These are phyloP conservation scores for Knufia petricola DNA, from an alignment of 2,329 filamentous ascomycete species.

Conservation along the genomic window DNA sequence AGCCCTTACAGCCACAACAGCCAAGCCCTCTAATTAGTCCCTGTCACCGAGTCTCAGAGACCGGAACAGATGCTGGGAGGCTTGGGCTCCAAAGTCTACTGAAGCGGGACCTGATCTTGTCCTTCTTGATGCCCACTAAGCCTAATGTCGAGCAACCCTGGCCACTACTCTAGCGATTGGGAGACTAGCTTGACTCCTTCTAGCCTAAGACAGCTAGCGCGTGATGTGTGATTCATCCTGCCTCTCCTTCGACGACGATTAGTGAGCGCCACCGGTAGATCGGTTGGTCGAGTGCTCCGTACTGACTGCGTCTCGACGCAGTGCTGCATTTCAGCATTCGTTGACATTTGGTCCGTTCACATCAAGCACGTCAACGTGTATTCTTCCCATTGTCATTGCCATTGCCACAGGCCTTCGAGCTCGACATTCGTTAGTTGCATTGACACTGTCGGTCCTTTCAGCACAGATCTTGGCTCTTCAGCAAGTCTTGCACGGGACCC, in stretches of 20 bases:
- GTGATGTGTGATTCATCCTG: no score
- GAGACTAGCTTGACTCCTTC: constrained; percentile 1
- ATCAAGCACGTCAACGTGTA: neutral
- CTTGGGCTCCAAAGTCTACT: neutral
- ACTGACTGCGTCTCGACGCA: neutral
- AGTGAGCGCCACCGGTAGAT: neutral
- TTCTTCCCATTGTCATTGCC: neutral
- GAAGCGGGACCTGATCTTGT: constrained; percentile 6
- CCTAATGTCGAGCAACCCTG: no score
- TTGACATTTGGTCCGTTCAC: neutral
- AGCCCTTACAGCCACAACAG: no score
- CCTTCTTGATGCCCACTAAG: neutral
- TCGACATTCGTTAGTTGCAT: neutral
- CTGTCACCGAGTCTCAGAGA: constrained; percentile 1
- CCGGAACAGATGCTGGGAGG: neutral
- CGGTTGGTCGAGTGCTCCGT: neutral
- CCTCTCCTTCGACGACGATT: no score
- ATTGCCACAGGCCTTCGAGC: no score
- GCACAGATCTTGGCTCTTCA: neutral
- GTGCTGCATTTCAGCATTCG: neutral
- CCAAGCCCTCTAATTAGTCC: neutral
- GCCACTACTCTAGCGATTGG: neutral
- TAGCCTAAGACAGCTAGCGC: neutral
- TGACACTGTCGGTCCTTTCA: constrained; percentile 4
- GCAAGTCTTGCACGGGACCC: neutral